A percentile compares a stretch with the other conserved stretches of the same genome.
Conservation (phyloP, 2,329 filamentous ascomycete species). For the Sordariomycetes sp. region DNA sequence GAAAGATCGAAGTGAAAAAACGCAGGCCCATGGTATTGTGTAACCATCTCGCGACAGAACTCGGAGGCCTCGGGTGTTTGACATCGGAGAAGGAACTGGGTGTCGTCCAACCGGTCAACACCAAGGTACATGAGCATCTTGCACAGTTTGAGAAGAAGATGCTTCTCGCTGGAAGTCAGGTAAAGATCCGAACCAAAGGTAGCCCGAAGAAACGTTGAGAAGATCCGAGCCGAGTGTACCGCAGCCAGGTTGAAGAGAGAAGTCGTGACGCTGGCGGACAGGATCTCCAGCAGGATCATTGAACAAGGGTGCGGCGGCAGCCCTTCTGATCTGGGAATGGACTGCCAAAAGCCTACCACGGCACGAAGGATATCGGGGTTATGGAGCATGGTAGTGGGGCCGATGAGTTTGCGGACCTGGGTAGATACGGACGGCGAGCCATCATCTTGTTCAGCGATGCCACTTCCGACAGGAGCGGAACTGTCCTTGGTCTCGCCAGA, state of each 20-base stretch:
- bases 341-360: constrained; percentile 53
- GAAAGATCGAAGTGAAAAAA: constrained; percentile 94
- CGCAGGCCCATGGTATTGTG: constrained; percentile 64
- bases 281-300: constrained; percentile 54
- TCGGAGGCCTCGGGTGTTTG: constrained; percentile 45
- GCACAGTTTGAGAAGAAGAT: constrained; percentile 56
- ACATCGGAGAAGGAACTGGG: constrained; percentile 57
- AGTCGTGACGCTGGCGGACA: constrained; percentile 44
- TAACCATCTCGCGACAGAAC: constrained; percentile 65
- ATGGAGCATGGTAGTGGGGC: constrained; percentile 39
- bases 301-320: constrained; percentile 40
- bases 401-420: constrained; percentile 35
- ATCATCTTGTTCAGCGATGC: background rate
- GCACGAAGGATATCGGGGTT: constrained; percentile 53
- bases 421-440: constrained; percentile 3
- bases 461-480: background rate
- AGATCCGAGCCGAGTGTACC: constrained; percentile 61
- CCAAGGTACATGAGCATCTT: constrained; percentile 63
- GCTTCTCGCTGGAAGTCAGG: constrained; percentile 43
- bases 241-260: constrained; percentile 61
- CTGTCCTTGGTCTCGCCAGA: background rate
- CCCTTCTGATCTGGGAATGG: constrained; percentile 38
- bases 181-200: constrained; percentile 42
- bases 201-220: constrained; percentile 55
- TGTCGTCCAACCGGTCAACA: constrained; percentile 71